Base-by-base conservation (phyloP, 2,329 filamentous ascomycete genomes). In the Nothopassalora personata region DNA sequence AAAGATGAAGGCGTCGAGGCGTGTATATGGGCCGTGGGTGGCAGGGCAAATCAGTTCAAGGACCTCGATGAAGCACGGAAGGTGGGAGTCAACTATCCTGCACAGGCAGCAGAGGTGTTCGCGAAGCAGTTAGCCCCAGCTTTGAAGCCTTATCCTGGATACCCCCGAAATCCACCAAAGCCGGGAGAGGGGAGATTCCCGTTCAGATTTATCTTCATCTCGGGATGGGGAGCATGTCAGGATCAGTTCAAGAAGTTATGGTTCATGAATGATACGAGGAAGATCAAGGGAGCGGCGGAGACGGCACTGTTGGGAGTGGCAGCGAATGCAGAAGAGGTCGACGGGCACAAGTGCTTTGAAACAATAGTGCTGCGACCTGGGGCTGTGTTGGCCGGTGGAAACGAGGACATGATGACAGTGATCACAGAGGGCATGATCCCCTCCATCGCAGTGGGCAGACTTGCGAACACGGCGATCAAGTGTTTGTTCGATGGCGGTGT, bases 181-280 rank as follows among this genome's bases (percentile, higher is more conserved):
- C 61, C 64, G 19, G 68, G 63, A 23, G 64, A 66, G 45, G 55
- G 51, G 31, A 63, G 67, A 54, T 69, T 71, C 51, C 71, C 71
- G 36, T 79, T 80, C 59, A 69, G 76, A 1, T 80, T 80, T 60
- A 64, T 80, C 2, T 79, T 75, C 62, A 61, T 76, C 19, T 73
- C 71, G 53, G 73, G 71, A 13, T 71, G 65, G 52, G 68, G 72
- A 23, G 72, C 75, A 15, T 75, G 77, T 61, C 71, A 74, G 57
- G 72, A 78, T 60, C 70, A 74, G 62, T 70, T 69, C 23, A 71
- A 71, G 53, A 68, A 67, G 13, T 60, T 78, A 36, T 79, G 75
- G 76, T 47, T 68, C 19, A 67, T 63, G 59, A 67, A 60, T 27
- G 69, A 73, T 33, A 68, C 62, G 23, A 57, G 72, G 39, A 72